These are phyloP conservation scores for Schrenkiella parvula DNA, from an alignment of 345 rosid genomes.

Conservation along the genomic window DNA sequence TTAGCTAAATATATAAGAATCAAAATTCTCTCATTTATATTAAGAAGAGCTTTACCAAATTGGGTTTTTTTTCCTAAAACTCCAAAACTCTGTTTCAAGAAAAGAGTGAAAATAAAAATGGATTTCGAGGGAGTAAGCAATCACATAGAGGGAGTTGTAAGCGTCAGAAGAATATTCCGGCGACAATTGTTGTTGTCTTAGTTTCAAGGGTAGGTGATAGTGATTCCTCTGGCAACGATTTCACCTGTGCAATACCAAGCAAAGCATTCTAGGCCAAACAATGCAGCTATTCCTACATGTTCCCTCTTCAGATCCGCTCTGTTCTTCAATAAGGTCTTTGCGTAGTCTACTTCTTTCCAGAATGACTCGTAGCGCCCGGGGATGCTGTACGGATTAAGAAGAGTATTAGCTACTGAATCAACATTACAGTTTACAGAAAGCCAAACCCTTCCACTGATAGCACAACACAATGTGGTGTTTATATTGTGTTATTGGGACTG, in stretches of 20 bases:
- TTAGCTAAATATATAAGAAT: no score
- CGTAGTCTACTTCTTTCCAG: constrained; percentile 51
- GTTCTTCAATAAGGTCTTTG: constrained; percentile 45
- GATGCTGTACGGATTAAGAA: constrained; percentile 36
- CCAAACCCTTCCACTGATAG: neutral
- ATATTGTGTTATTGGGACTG: neutral
- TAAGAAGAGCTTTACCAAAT: constrained; percentile 13
- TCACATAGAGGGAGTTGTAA: neutral
- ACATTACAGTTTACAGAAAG: neutral
- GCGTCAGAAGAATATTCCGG: neutral
- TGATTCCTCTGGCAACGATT: constrained; percentile 63
- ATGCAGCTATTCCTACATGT: constrained; percentile 49
- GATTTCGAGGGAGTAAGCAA: neutral
- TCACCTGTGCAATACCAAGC: constrained; percentile 70
- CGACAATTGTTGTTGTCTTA: neutral
- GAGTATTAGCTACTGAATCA: constrained; percentile 13
- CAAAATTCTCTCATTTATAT: constrained; percentile 22
- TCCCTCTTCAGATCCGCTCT: constrained; percentile 56
- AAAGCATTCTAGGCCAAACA: constrained; percentile 64
- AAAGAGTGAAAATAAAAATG: neutral
- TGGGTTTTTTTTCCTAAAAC: neutral
- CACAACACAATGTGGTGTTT: neutral
- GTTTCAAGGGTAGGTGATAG: constrained; percentile 48
- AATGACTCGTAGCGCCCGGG: constrained; percentile 45
- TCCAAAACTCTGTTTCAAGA: constrained; percentile 9